Conservation (phyloP, 2,329 filamentous ascomycete species). For the Nemania serpens region DNA sequence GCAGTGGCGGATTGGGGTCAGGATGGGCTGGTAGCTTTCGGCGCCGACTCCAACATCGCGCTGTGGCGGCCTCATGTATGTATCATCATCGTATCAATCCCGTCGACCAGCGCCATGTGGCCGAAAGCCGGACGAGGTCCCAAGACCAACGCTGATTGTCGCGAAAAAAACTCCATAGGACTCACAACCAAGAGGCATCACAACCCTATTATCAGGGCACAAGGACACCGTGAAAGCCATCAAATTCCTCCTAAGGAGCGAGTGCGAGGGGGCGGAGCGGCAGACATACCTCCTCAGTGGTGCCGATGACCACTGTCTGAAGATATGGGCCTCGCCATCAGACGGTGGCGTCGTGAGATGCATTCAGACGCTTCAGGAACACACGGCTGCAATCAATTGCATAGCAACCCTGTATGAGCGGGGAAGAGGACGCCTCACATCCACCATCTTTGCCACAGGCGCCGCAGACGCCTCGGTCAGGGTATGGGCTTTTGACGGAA, state of each 20-base stretch:
- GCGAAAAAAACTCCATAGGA: slow-evolving; percentile 32
- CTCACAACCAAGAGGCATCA: slow-evolving; percentile 60
- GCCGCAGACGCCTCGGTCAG: slow-evolving; percentile 76
- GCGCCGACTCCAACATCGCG: slow-evolving; percentile 85
- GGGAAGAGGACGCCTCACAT: slow-evolving; percentile 23
- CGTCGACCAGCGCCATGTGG: not conserved
- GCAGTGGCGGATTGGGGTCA: slow-evolving; percentile 87
- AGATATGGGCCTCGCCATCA: slow-evolving; percentile 65
- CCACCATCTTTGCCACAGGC: slow-evolving; percentile 69
- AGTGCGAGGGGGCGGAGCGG: slow-evolving; percentile 36
- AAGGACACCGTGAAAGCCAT: slow-evolving; percentile 81
- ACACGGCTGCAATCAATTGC: slow-evolving; percentile 77
- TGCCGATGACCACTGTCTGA: slow-evolving; percentile 77
- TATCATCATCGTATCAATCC: slow-evolving; percentile 8
- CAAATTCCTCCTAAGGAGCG: slow-evolving; percentile 67
- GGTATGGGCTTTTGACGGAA: slow-evolving; percentile 68
- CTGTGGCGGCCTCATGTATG: slow-evolving; percentile 82
- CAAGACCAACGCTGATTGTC: slow-evolving; percentile 14
- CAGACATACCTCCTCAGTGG: slow-evolving; percentile 73
- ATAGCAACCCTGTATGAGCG: slow-evolving; percentile 52
- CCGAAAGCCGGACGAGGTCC: not conserved
- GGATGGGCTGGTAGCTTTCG: slow-evolving; percentile 79
- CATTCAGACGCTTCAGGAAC: slow-evolving; percentile 64
- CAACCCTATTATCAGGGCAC: slow-evolving; percentile 73
- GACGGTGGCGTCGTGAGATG: slow-evolving; percentile 43